Percentiles rank a stretch among this genome's conserved stretches.
Conservation (phyloP, 2,329 filamentous ascomycete species). For the Pseudopyrenochaeta lycopersici region DNA sequence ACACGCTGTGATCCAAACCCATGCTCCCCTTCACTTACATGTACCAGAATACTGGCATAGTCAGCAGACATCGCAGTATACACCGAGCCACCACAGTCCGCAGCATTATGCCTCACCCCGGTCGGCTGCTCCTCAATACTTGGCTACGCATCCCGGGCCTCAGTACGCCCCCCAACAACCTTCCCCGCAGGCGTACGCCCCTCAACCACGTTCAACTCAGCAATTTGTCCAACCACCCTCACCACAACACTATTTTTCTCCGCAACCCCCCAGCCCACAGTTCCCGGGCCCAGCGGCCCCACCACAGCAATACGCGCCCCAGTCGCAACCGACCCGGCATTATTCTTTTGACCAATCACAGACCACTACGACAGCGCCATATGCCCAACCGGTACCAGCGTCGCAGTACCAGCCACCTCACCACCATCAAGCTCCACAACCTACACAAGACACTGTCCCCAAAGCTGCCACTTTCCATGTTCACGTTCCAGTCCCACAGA, state of each 20-base stretch:
- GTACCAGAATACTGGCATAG: conserved; percentile 45
- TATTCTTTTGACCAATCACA: conserved; percentile 32
- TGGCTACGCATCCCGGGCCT: conserved; percentile 23
- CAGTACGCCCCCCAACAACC: conserved; percentile 36
- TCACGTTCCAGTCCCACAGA: conserved; percentile 27
- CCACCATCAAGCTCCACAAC: conserved; percentile 29
- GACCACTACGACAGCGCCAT: conserved; percentile 22
- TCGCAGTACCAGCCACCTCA: conserved; percentile 32
- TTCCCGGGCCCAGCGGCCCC: conserved; percentile 27
- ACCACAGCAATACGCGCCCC: conserved; percentile 29
- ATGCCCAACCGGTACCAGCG: conserved; percentile 21
- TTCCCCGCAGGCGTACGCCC: conserved; percentile 18
- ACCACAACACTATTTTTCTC: conserved; percentile 36
- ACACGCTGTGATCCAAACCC: conserved; percentile 35
- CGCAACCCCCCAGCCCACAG: conserved; percentile 26
- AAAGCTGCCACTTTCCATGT: conserved; percentile 34
- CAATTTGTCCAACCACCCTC: conserved; percentile 37
- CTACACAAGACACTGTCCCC: conserved; percentile 36
- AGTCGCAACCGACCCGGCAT: conserved; percentile 26
- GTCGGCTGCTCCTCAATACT: conserved; percentile 29
- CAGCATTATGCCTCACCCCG: conserved; percentile 37
- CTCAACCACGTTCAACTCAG: conserved; percentile 19
- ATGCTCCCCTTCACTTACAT: conserved; percentile 37
- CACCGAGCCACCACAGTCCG: conserved; percentile 32
- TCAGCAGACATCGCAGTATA: conserved; percentile 33